A percentile compares a stretch with the other conserved stretches of the same genome.
Evolutionary conservation across 2,329 filamentous ascomycete species (phyloP).

Genomic region (Hymenoscyphus occultus): DNA sequence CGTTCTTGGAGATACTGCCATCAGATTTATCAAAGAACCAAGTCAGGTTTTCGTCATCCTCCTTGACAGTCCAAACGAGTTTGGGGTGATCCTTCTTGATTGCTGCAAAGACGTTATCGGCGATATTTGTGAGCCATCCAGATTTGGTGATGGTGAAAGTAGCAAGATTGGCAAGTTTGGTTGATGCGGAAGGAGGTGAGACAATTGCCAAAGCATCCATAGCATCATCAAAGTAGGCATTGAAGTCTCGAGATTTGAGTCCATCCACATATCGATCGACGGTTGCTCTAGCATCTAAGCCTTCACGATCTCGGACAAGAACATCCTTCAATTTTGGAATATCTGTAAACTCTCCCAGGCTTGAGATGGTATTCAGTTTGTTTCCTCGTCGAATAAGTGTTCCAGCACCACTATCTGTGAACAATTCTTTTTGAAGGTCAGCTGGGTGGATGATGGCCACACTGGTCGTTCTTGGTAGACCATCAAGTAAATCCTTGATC

Average conservation of each 20-base stretch:
- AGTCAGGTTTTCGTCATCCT: conserved; percentile 91
- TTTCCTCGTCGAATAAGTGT: conserved; percentile 90
- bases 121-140: conserved; percentile 90
- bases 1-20: conserved; percentile 80
- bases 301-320: conserved; percentile 76
- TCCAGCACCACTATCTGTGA: conserved; percentile 92
- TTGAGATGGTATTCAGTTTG: conserved; percentile 74
- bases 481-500: conserved; percentile 88
- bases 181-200: conserved; percentile 65
- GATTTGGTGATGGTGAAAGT: conserved; percentile 92
- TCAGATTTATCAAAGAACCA: conserved; percentile 99
- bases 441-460: conserved; percentile 97
- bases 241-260: conserved; percentile 75
- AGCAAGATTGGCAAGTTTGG: conserved; percentile 75
- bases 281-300: conserved; percentile 75
- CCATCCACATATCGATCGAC: conserved; percentile 85
- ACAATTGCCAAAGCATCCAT: conserved; percentile 93
- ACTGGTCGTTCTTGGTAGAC: conserved; percentile 85
- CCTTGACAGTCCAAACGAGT: conserved; percentile 94
- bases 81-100: conserved; percentile 92
- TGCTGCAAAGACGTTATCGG: conserved; percentile 89
- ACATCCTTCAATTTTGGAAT: conserved; percentile 75
- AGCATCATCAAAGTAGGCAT: conserved; percentile 88
- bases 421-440: conserved; percentile 92
- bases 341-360: conserved; percentile 72